These are phyloP conservation scores for Ceratocystis harringtonii DNA, from an alignment of 2,329 filamentous ascomycete genomes.

Conservation along the genomic window DNA sequence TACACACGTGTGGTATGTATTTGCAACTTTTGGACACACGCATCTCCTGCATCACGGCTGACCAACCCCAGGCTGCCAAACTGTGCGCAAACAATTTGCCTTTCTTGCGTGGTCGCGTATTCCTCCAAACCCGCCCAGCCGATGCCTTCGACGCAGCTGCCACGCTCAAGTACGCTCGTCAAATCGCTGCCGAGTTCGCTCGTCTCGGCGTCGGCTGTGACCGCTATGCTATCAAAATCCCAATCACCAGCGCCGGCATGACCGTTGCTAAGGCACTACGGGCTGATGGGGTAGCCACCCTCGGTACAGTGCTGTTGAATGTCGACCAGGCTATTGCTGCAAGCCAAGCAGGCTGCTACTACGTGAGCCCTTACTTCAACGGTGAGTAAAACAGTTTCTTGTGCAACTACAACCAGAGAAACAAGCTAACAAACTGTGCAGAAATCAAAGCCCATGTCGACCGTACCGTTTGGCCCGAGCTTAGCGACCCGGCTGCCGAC, in stretches of 20 bases:
- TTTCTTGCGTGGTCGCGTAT: slow-evolving; percentile 32
- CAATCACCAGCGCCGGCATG: slow-evolving; percentile 33
- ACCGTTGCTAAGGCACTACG: slow-evolving; percentile 31
- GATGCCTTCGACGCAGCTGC: slow-evolving; percentile 32
- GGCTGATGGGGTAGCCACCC: slow-evolving; percentile 31
- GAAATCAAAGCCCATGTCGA: slow-evolving; percentile 32
- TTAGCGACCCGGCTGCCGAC: slow-evolving; percentile 31
- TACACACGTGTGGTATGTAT: slow-evolving; percentile 30
- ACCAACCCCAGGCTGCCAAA: slow-evolving; percentile 26
- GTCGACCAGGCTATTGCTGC: slow-evolving; percentile 35
- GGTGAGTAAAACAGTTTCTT: slow-evolving; percentile 21
- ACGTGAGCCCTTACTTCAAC: slow-evolving; percentile 37
- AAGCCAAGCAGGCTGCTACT: slow-evolving; percentile 33
- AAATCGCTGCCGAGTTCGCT: slow-evolving; percentile 33
- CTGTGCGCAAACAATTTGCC: slow-evolving; percentile 34
- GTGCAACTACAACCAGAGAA: neutral
- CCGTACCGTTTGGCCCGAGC: slow-evolving; percentile 31
- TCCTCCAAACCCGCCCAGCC: slow-evolving; percentile 33
- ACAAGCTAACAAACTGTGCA: slow-evolving; percentile 19
- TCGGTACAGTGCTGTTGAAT: slow-evolving; percentile 34
- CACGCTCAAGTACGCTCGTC: slow-evolving; percentile 32
- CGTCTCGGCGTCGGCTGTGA: slow-evolving; percentile 31
- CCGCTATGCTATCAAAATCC: slow-evolving; percentile 37
- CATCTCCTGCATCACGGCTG: neutral
- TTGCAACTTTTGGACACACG: neutral